Conservation (phyloP, 176 grass and related monocot species). For the Raddia distichophylla region DNA sequence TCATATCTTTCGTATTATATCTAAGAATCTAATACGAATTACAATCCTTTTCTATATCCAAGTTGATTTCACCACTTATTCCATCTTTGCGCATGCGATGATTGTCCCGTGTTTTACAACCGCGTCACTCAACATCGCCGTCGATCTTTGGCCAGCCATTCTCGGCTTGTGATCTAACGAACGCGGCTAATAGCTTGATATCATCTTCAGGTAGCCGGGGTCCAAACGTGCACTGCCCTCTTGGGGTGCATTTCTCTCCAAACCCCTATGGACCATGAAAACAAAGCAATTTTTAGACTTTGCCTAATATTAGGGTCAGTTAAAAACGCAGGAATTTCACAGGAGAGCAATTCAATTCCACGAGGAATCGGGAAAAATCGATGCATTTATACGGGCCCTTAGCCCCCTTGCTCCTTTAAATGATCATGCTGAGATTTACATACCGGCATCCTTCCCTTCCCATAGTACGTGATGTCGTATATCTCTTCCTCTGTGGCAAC, state of each 20-base stretch:
- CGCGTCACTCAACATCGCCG: constrained; percentile 51
- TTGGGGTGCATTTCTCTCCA: constrained; percentile 75
- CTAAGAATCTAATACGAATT: too few species aligned
- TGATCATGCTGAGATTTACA: constrained; percentile 25
- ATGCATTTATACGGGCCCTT: too few species aligned
- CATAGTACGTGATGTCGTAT: constrained; percentile 88
- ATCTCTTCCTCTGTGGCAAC: constrained; percentile 74
- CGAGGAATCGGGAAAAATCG: too few species aligned
- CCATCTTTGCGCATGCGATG: background rate
- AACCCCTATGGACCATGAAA: constrained; percentile 57
- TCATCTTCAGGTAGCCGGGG: constrained; percentile 69
- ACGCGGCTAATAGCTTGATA: constrained; percentile 76
- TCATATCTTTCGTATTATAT: too few species aligned
- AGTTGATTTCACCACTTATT: too few species aligned
- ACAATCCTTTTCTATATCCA: too few species aligned
- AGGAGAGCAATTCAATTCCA: too few species aligned
- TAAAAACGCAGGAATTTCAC: too few species aligned
- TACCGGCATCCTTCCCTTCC: constrained; percentile 90
- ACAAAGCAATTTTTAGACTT: background rate
- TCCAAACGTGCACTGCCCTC: constrained; percentile 88
- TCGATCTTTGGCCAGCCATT: constrained; percentile 86
- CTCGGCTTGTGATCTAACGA: constrained; percentile 77
- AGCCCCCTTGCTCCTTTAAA: background rate
- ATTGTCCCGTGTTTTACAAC: background rate
- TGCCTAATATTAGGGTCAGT: background rate